phyloP scores from a whole-genome alignment of 345 rosid species.

The Boechera divaricarpa region DNA sequence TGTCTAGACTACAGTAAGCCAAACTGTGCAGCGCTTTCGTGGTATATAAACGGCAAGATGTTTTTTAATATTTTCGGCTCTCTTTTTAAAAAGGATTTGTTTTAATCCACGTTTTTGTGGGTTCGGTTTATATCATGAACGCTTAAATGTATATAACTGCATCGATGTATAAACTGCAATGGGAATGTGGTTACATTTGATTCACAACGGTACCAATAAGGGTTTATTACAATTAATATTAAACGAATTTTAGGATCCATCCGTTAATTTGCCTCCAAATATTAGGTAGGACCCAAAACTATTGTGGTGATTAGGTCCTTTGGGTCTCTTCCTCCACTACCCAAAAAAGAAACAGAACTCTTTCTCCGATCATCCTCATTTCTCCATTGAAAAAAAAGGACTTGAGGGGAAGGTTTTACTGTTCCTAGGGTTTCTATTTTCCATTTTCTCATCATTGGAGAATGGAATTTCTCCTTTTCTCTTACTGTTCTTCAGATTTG shows the following conservation, averaged over 20 bases:
- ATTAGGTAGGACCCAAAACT: neutral
- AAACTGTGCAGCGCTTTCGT: conserved; percentile 32
- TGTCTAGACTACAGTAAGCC: conserved; percentile 43
- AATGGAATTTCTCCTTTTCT: neutral
- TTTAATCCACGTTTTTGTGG: too few species aligned
- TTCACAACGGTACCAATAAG: neutral
- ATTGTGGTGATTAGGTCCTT: neutral
- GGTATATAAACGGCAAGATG: conserved; percentile 36
- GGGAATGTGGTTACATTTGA: neutral
- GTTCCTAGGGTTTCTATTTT: conserved; percentile 7
- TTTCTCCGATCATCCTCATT: conserved; percentile 26
- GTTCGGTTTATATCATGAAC: too few species aligned
- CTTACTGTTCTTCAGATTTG: neutral
- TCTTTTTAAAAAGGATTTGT: too few species aligned
- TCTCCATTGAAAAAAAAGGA: conserved; percentile 15
- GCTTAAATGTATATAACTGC: too few species aligned
- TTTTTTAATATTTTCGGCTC: neutral
- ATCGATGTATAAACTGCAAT: neutral
- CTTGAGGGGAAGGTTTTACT: neutral
- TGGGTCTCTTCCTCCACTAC: neutral
- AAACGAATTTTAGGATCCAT: neutral
- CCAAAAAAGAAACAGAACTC: conserved; percentile 5
- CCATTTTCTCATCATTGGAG: conserved; percentile 3
- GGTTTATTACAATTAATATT: neutral
- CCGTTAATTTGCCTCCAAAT: conserved; percentile 17